Evolutionary conservation across 2,329 filamentous ascomycete species (phyloP).

Genomic region (Hypoxylon sp.): DNA sequence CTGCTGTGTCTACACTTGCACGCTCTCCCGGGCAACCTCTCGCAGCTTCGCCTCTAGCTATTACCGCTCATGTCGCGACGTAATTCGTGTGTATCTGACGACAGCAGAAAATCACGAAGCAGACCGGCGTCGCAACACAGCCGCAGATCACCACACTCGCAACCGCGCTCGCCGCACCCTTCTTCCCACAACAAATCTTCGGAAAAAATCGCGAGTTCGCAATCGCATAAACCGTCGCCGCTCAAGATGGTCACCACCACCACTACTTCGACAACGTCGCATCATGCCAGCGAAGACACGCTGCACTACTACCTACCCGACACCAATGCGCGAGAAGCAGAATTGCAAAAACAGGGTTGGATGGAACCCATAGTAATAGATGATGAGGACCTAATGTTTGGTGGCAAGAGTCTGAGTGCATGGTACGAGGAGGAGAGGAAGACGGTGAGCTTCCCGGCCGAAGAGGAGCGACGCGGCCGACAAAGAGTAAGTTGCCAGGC

Average conservation of each 20-base stretch:
- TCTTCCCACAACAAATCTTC: constrained; percentile 34
- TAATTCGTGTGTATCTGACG: constrained; percentile 51
- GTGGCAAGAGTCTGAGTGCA: constrained; percentile 70
- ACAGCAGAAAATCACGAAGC: constrained; percentile 48
- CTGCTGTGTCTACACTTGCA: not conserved
- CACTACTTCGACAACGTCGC: constrained; percentile 49
- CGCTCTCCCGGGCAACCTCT: constrained; percentile 13
- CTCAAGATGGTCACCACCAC: constrained; percentile 55
- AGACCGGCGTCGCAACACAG: constrained; percentile 49
- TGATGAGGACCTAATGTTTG: constrained; percentile 73
- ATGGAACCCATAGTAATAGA: constrained; percentile 71
- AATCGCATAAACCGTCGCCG: constrained; percentile 51
- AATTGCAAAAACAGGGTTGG: constrained; percentile 58
- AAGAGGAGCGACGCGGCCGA: constrained; percentile 59
- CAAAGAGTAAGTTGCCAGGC: constrained; percentile 53
- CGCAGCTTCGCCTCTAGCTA: not conserved
- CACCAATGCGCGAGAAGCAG: constrained; percentile 42
- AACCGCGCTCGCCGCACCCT: constrained; percentile 46
- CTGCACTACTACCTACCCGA: constrained; percentile 53
- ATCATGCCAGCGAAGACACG: constrained; percentile 48
- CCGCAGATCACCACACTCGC: constrained; percentile 44
- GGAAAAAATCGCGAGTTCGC: constrained; percentile 41
- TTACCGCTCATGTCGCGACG: constrained; percentile 52
- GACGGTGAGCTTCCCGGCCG: constrained; percentile 60
- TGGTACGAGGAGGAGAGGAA: constrained; percentile 73